Base-by-base conservation (phyloP, 768 basidiomycete species). In the Macrocybe gigantea region DNA sequence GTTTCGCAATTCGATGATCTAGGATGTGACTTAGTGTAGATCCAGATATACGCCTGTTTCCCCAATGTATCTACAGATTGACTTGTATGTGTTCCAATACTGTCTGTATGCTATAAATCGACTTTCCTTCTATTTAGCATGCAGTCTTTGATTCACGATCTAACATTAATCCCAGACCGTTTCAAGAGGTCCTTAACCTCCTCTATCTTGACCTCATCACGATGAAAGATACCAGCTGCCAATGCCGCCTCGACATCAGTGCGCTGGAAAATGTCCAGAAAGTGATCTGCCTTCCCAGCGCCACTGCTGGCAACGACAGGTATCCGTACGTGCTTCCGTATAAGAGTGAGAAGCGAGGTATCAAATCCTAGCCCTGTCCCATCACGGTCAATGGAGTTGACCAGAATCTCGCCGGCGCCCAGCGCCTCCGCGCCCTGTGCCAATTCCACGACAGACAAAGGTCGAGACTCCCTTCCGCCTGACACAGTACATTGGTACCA, bases 401-500 rank as follows among this genome's bases (percentile, higher is more conserved):
- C 71, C 37, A 99, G 66, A 53, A 98, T 82, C 67, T 99, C 96
- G 4, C 96, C 96, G 0, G 96, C 94, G 3, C 96, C 96, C 11
- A 99, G 79, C 36, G 63, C 63, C 63, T 96, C 92, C n/a, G 84
- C 92, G 9, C 95, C 96, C 49, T 80, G 73, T 12, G 88, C 91
- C n/a, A 99, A 81, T 65, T 98, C 84, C 14, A 91, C 81, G 38
- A 83, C 95, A 10, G 95, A 96, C 32, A 99, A 67, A 33, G 81
- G 82, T 9, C 93, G 82, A 15, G 72, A 54, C 62, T 93, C 88
- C 31, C 96, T 83, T 10, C 96, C 96, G 35, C 96, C 95, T 1
- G 85, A 88, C 41, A 97, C 88, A 8, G 96, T 98, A 65, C 96
- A 98, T 62, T 94, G 93, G 66, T 99, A 99, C 96, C 95, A 98